Base-by-base conservation (phyloP, 1,139 yeast genomes). In the Kurtzmaniella quercitrusa region DNA sequence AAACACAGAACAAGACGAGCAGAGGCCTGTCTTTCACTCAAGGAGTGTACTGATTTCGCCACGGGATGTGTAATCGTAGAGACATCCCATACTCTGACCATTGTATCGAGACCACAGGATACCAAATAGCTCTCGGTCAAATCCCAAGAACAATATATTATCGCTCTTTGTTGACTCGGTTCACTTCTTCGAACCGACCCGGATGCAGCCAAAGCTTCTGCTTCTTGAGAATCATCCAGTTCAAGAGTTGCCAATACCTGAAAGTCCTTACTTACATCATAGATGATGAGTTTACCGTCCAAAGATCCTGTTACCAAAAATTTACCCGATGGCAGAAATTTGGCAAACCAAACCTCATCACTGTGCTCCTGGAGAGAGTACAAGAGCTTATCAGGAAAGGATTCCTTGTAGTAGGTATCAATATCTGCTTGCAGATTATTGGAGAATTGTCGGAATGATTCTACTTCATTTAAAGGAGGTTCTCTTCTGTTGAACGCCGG, bases 271-370 rank as follows among this genome's bases (percentile, higher is more conserved):
- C 65, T 56, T 1, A 84, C 88, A 57, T 83, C 85, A 66, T 88
- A 88, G 15, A 90, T 70, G 25, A 81, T 66, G 33, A 89, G 69
- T 23, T 75, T 70, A 4, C 82, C 77, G 56, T 88, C 95, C 17
- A 81, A 75, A 10, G 94, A 82, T 0, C 93, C 89, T 0, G 93
- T 78, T 9, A 89, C 95, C 42, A 91, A 66, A 50, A 70, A 81
- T 47, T 71, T 73, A 1, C 97, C 97, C 63, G 77, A 75, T 37
- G 90, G 88, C 2, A 94, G 85, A 57, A 88, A 90, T 47, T 79
- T 78, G 14, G 85, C 71, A 56, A 74, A 84, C 97, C 97, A 91
- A 5, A 88, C 94, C 59, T 91, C 96, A 53, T 85, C 82, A 0
- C 69, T 64, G 56, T 87, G 94, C 42, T 72, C 69, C 2, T 65